Evolutionary conservation across 495 filamentous ascomycete species (phyloP).

Genomic region (Recurvomyces mirabilis): DNA sequence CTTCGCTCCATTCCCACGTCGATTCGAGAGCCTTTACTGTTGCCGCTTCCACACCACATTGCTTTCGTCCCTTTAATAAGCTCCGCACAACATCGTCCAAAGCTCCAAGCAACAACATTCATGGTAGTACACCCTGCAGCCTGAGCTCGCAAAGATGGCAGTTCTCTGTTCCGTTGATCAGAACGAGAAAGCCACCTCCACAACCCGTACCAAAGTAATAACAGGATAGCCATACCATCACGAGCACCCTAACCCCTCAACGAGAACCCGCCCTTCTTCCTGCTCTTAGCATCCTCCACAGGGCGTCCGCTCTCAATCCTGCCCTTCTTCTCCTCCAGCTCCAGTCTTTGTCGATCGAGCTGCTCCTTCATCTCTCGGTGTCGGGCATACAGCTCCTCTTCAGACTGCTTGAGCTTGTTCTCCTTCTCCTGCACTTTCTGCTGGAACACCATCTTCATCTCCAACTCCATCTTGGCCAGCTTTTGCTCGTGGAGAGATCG

Average conservation of each 20-base stretch:
- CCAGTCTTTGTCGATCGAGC: conserved; percentile 81
- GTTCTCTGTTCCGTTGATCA: too few relatives aligned
- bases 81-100: too few relatives aligned
- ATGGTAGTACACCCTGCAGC: too few relatives aligned
- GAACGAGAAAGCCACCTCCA: too few relatives aligned
- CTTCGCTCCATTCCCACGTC: too few relatives aligned
- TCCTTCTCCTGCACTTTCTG: conserved; percentile 99
- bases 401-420: conserved; percentile 97
- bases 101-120: too few relatives aligned
- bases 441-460: conserved; percentile 99
- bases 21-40: too few relatives aligned
- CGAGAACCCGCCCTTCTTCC: conserved; percentile 95
- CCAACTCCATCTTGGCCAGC: conserved; percentile 98
- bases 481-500: conserved; percentile 96
- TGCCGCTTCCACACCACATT: too few relatives aligned
- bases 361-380: conserved; percentile 99
- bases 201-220: too few relatives aligned
- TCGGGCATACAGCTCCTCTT: conserved; percentile 94
- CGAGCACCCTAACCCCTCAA: conserved; percentile 33
- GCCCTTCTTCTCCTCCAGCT: conserved; percentile 94
- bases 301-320: conserved; percentile 88
- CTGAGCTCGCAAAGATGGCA: conserved; percentile 3
- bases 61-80: too few relatives aligned
- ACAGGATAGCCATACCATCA: conserved; percentile 2
- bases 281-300: conserved; percentile 84